Percentiles rank a stretch among this genome's conserved stretches.
These are phyloP conservation scores for Uncinocarpus reesii DNA, from an alignment of 2,329 filamentous ascomycete genomes.

Conservation along the genomic window DNA sequence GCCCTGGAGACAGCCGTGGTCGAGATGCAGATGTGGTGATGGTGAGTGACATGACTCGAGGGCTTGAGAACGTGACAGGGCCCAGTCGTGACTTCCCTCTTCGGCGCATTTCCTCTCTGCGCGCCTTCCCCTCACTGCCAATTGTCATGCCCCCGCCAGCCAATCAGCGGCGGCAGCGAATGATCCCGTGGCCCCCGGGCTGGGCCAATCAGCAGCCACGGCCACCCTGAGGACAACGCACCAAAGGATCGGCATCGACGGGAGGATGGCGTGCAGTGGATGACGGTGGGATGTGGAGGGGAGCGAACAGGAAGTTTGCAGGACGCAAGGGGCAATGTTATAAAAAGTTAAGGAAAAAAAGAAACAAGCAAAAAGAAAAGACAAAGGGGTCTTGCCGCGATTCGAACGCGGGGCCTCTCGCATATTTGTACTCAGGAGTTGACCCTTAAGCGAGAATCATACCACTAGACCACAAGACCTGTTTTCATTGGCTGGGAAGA, in stretches of 20 bases:
- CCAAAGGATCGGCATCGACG: neutral
- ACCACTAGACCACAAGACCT: constrained; percentile 31
- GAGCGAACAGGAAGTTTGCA: no score
- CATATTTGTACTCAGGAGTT: constrained; percentile 8
- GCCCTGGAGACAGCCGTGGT: no score
- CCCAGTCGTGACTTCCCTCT: neutral
- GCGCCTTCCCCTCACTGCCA: constrained; percentile 7
- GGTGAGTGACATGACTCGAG: no score
- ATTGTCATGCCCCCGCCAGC: constrained; percentile 8
- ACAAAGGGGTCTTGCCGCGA: constrained; percentile 16
- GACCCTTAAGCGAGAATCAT: constrained; percentile 36
- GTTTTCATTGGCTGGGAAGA: neutral
- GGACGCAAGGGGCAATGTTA: no score
- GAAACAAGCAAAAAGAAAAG: neutral
- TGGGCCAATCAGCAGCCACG: constrained; percentile 6
- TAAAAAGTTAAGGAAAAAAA: neutral
- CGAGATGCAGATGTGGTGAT: no score
- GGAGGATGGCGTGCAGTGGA: no score
- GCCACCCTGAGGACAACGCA: constrained; percentile 1
- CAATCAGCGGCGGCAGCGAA: neutral
- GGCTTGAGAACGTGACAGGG: neutral
- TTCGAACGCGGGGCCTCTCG: constrained; percentile 17
- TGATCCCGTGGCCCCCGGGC: constrained; percentile 10
- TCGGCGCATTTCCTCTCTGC: neutral
- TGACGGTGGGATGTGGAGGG: no score